These are phyloP conservation scores for Guyanaporus albipodus DNA, from an alignment of 768 basidiomycete species.

Conservation along the genomic window DNA sequence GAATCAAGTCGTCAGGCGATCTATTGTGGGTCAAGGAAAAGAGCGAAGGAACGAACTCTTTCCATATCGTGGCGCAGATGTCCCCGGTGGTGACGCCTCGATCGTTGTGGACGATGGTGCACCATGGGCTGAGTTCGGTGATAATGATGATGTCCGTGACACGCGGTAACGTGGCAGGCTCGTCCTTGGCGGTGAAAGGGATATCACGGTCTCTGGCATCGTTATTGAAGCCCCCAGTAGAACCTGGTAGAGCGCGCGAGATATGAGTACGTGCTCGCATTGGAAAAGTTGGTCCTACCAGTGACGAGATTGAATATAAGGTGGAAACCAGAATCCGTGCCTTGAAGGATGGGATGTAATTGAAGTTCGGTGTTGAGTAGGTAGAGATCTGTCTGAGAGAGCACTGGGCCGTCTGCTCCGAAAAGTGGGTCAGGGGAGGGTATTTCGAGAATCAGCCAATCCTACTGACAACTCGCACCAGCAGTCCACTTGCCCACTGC, in stretches of 20 bases:
- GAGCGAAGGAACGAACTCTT: constrained; percentile 53
- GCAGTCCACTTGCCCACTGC: constrained; percentile 34
- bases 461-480: constrained; percentile 34
- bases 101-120: constrained; percentile 68
- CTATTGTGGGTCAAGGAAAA: not conserved
- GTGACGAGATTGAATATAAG: constrained; percentile 69
- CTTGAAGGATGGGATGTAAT: constrained; percentile 68
- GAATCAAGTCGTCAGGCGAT: constrained; percentile 10
- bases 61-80: constrained; percentile 67
- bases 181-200: constrained; percentile 49
- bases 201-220: constrained; percentile 58
- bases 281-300: constrained; percentile 38
- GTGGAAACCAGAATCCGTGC: constrained; percentile 46
- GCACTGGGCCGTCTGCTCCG: constrained; percentile 66
- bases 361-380: constrained; percentile 67
- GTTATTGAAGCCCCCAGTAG: constrained; percentile 58
- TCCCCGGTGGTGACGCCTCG: constrained; percentile 73
- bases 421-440: not conserved
- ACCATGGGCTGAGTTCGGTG: constrained; percentile 69
- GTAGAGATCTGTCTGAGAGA: constrained; percentile 79
- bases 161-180: constrained; percentile 69
- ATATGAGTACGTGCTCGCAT: not conserved
- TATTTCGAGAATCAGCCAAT: not conserved
- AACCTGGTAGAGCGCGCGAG: constrained; percentile 35
- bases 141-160: constrained; percentile 57